Conservation (phyloP, 2,329 filamentous ascomycete genomes). For the Mariannaea sp. region DNA sequence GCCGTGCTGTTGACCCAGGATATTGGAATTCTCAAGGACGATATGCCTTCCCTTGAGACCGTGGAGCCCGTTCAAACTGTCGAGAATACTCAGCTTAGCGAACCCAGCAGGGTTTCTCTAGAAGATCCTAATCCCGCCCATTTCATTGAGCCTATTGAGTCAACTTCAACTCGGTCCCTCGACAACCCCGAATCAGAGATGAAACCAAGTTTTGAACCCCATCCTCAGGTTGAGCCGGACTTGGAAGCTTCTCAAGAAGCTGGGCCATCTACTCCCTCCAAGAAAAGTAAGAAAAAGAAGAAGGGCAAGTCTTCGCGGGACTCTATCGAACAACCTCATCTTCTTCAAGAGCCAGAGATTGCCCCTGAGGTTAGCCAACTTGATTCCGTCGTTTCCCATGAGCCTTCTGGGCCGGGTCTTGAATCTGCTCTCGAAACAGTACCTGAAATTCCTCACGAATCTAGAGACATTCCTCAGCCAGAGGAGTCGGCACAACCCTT, state of each 20-base stretch:
- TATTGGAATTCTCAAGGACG: background rate
- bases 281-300: conserved; percentile 30
- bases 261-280: conserved; percentile 18
- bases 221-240: background rate
- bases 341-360: background rate
- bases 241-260: background rate
- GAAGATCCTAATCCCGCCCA: background rate
- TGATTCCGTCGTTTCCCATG: background rate
- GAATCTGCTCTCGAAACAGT: background rate
- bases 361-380: background rate
- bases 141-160: conserved; percentile 2
- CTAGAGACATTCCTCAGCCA: background rate
- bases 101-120: conserved; percentile 5
- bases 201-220: background rate
- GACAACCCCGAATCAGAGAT: background rate
- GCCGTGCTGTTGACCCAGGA: background rate
- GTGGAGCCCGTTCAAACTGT: conserved; percentile 1
- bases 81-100: background rate
- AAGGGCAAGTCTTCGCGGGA: background rate
- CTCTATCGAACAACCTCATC: background rate
- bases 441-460: background rate
- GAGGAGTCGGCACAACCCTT: background rate
- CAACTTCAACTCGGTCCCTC: background rate
- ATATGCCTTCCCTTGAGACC: background rate
- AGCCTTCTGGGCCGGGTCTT: background rate